Percentiles rank a stretch among this genome's conserved stretches.
Conservation (phyloP, 768 basidiomycete genomes). For the Gloeophyllum trabeum region DNA sequence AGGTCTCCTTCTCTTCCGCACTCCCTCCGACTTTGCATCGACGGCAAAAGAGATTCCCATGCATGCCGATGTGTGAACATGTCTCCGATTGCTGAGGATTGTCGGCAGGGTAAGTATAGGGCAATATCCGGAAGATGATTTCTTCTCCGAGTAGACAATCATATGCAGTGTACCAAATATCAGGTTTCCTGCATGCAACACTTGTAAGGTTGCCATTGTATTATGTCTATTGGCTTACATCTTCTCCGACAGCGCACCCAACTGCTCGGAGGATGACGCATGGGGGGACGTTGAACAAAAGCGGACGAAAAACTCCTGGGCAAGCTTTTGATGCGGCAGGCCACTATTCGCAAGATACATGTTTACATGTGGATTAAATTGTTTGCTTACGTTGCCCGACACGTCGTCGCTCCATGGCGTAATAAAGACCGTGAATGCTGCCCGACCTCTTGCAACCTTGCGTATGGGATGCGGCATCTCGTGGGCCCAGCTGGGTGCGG, state of each 20-base stretch:
- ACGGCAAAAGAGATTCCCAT: slow-evolving; percentile 15
- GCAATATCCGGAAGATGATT: slow-evolving; percentile 17
- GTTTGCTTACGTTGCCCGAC: slow-evolving; percentile 22
- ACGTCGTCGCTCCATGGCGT: slow-evolving; percentile 21
- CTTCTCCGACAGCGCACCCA: slow-evolving; percentile 15
- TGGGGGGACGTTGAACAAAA: slow-evolving; percentile 21
- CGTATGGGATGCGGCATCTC: too few species aligned
- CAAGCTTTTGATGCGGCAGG: slow-evolving; percentile 14
- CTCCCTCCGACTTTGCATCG: slow-evolving; percentile 15
- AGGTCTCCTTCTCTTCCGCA: slow-evolving; percentile 9
- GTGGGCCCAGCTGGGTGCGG: too few species aligned
- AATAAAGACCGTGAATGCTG: slow-evolving; percentile 6
- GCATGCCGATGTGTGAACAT: slow-evolving; percentile 14
- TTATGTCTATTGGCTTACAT: slow-evolving; percentile 6
- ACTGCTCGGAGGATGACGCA: slow-evolving; percentile 18
- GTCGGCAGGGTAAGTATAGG: slow-evolving; percentile 18
- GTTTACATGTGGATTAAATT: slow-evolving; percentile 24
- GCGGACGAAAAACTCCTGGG: slow-evolving; percentile 21
- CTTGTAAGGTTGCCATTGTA: neutral
- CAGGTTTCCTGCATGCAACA: too few species aligned
- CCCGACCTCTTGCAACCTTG: too few species aligned
- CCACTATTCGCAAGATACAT: slow-evolving; percentile 18
- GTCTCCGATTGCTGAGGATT: slow-evolving; percentile 22
- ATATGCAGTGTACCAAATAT: too few species aligned
- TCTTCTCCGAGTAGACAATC: slow-evolving; percentile 12